These are phyloP conservation scores for Tuber calosporum DNA, from an alignment of 495 filamentous ascomycete genomes.

Conservation along the genomic window DNA sequence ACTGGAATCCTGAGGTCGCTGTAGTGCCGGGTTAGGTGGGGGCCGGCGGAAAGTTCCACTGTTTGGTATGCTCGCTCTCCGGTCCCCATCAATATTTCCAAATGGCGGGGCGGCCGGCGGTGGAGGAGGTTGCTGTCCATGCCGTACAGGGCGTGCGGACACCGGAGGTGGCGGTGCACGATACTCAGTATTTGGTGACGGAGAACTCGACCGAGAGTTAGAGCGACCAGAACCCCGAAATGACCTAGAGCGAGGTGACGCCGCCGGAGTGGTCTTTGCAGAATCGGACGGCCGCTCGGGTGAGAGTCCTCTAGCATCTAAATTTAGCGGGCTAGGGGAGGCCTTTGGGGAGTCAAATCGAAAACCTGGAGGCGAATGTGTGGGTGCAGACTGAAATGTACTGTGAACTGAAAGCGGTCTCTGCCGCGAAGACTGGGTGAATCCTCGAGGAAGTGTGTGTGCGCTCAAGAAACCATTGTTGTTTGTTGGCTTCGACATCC, in stretches of 20 bases:
- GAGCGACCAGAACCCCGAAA: constrained; percentile 20
- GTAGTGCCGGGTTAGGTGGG: constrained; percentile 21
- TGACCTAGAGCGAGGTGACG: constrained; percentile 11
- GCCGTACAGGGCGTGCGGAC: constrained; percentile 21
- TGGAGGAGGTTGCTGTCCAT: constrained; percentile 15
- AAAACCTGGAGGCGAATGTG: constrained; percentile 28
- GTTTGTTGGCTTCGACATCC: constrained; percentile 17
- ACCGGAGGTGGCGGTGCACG: constrained; percentile 25
- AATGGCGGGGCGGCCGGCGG: not conserved
- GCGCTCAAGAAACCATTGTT: constrained; percentile 23
- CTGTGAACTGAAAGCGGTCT: constrained; percentile 38
- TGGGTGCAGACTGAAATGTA: constrained; percentile 26
- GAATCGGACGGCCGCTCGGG: constrained; percentile 17
- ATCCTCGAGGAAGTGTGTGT: constrained; percentile 37
- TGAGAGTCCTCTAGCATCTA: constrained; percentile 28
- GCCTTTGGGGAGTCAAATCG: constrained; percentile 29
- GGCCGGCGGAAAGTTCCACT: constrained; percentile 12
- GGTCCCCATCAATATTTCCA: constrained; percentile 9
- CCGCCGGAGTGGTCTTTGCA: constrained; percentile 3
- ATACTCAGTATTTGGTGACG: constrained; percentile 28
- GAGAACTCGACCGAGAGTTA: constrained; percentile 23
- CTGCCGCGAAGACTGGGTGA: constrained; percentile 23
- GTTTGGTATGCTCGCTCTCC: constrained; percentile 9
- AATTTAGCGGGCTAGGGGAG: constrained; percentile 27
- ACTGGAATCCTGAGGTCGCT: constrained; percentile 13